Evolutionary conservation across 2,329 filamentous ascomycete species (phyloP), one percentile per base, ranked within the genome.

Genomic region (Paraphoma sp.): DNA sequence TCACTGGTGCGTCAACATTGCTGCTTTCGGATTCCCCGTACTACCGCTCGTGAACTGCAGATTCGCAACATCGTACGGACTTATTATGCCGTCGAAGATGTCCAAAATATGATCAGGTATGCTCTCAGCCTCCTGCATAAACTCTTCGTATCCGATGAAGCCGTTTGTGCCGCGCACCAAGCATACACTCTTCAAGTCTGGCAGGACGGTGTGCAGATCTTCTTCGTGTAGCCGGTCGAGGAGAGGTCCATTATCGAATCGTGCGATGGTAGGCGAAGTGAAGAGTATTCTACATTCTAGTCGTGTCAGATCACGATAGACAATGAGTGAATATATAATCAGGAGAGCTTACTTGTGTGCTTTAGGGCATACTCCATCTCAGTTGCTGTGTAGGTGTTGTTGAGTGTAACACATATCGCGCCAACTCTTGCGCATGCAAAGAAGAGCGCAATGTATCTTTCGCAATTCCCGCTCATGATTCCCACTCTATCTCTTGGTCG

Each of bases 321-420:
- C 7, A 49, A 12, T 2, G n/a, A 5, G 6, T n/a, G 6, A 12
- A 36, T 8, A 10, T 7, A 16, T 8, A 42, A 16, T 11, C 40
- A 9, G 8, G n/a, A 16, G 6, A 16, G 73, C 80, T 63, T 76
- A 89, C 87, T 86, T 14, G 89, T 87, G 69, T 92, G 91, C 52
- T 84, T 83, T 29, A 93, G 75, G 9, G 88, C 90, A 74, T 90
- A 89, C 71, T 87, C 83, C 46, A 89, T 87, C 76, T 93, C 90
- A 1, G 84, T 85, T 2, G 87, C 83, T 1, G 90, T 93, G 72
- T 93, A 93, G 0, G 90, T 93, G 77, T 92, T 93, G 78, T 93
- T 93, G 63, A 93, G 79, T 44, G 93, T 91, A 29, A 93, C 90
- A 50, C 93, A 80, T 36, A 80, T 75, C 1, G 77, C 77, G 2